Conservation (phyloP, 257 asterid species). For the Salvia miltiorrhiza region DNA sequence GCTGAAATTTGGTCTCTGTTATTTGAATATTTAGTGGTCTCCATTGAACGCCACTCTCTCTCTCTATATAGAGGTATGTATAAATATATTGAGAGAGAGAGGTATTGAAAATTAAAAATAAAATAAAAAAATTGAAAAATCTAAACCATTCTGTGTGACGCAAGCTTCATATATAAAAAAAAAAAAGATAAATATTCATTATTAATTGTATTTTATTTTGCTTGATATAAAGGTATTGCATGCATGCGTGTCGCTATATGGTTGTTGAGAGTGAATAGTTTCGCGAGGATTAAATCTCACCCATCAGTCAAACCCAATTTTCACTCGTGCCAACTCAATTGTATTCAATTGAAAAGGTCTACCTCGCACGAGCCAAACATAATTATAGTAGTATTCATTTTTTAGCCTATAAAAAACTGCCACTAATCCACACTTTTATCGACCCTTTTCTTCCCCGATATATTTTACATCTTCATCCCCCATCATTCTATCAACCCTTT, state of each 20-base stretch:
- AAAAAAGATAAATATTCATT: not conserved
- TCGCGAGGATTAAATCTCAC: slow-evolving; percentile 19
- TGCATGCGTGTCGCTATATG: slow-evolving; percentile 18
- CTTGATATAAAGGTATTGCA: not conserved
- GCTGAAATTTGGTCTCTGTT: too few species aligned
- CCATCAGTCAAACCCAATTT: slow-evolving; percentile 22
- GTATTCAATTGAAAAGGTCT: not conserved
- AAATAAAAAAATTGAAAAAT: not conserved
- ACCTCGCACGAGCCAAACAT: slow-evolving; percentile 26
- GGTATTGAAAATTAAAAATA: too few species aligned
- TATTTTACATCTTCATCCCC: not conserved
- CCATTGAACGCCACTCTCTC: too few species aligned
- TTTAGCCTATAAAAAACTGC: slow-evolving; percentile 23
- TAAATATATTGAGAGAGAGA: too few species aligned
- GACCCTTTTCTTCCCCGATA: not conserved
- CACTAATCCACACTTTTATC: not conserved
- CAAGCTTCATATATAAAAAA: not conserved
- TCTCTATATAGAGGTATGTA: too few species aligned
- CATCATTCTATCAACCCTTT: not conserved
- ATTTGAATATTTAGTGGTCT: too few species aligned
- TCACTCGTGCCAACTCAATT: slow-evolving; percentile 13
- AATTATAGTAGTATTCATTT: not conserved
- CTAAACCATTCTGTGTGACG: not conserved
- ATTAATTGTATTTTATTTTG: not conserved
- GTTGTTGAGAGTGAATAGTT: slow-evolving; percentile 23